These are phyloP conservation scores for Diospyros lotus DNA, from an alignment of 148 eudicot species.

Conservation along the genomic window DNA sequence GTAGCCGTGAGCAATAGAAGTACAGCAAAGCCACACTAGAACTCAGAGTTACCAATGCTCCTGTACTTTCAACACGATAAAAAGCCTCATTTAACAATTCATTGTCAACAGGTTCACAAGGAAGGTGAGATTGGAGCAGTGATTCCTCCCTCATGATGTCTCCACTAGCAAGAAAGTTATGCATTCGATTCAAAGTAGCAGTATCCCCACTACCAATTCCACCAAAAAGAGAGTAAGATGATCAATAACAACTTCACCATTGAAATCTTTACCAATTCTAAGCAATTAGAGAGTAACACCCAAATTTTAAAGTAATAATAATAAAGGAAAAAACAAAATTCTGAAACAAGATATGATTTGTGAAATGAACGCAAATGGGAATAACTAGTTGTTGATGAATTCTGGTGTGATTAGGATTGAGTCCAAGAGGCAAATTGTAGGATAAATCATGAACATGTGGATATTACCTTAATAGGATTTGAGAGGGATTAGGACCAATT, in stretches of 20 bases:
- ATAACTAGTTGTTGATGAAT: too few relatives aligned
- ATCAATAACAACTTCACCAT: background rate
- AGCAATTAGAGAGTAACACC: background rate
- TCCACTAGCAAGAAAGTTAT: constrained; percentile 54
- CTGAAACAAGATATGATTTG: too few relatives aligned
- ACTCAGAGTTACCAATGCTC: constrained; percentile 64
- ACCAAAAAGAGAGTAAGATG: background rate
- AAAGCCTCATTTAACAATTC: constrained; percentile 32
- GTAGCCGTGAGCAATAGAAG: constrained; percentile 84
- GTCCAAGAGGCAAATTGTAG: too few relatives aligned
- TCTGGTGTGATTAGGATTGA: too few relatives aligned
- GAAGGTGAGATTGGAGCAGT: constrained; percentile 55
- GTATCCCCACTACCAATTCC: constrained; percentile 46
- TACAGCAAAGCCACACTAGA: constrained; percentile 60
- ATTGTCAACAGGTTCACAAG: constrained; percentile 53
- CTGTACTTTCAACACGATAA: constrained; percentile 74
- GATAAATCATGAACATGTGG: too few relatives aligned
- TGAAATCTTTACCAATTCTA: background rate
- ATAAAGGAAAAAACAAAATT: too few relatives aligned
- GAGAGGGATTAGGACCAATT: too few relatives aligned
- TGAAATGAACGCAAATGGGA: too few relatives aligned
- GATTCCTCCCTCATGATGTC: constrained; percentile 68
- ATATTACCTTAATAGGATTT: too few relatives aligned
- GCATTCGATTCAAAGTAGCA: constrained; percentile 36
- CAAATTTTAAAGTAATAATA: too few relatives aligned